Evolutionary conservation across 2,329 filamentous ascomycete species (phyloP), one percentile per base, ranked within the genome.

Genomic region (Ramularia collo-cygni): DNA sequence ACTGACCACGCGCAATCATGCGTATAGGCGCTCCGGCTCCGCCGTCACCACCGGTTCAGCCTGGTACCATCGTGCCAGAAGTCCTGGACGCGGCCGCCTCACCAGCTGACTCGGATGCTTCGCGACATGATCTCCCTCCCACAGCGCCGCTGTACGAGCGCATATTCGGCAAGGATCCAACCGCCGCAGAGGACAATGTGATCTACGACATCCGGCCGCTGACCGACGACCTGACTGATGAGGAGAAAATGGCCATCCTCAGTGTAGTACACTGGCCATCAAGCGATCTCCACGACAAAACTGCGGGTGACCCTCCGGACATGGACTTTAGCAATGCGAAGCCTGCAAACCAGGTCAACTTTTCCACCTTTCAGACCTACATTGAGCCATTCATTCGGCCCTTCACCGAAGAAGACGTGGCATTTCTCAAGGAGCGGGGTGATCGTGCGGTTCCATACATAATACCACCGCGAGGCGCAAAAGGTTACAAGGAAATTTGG

Each of bases 301-400:
- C 94, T 48, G 84, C 90, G 8, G 92, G 92, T 34, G 81, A 84
- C 28, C 85, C 89, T 1, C 90, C 92, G 1, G 89, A 96, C 63
- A 88, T 86, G 61, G 92, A 98, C 66, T 96, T 95, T 57, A 95
- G 86, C 60, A 94, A 79, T 59, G 83, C 87, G 24, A 98, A 96
- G 61, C 88, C 90, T 4, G 81, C 82, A 14, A 94, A 90, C 55
- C 92, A 98, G 68, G 92, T 96, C 61, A 89, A 85, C 60, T 92
- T 92, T 50, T 83, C 79, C 41, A 95, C 90, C 2, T 98, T 98
- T 63, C 82, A 84, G n/a, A 81, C 84, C 4, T 95, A 92, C 59
- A 76, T 93, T 39, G 92, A 98, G 48, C 86, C 89, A 0, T 96
- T 85, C 66, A 92, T 95, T 50, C 79, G 90, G 4, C 80, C 84